These are phyloP conservation scores for Gigaspora rosea DNA, from an alignment of 192 early-diverging fungal genomes.

Conservation along the genomic window DNA sequence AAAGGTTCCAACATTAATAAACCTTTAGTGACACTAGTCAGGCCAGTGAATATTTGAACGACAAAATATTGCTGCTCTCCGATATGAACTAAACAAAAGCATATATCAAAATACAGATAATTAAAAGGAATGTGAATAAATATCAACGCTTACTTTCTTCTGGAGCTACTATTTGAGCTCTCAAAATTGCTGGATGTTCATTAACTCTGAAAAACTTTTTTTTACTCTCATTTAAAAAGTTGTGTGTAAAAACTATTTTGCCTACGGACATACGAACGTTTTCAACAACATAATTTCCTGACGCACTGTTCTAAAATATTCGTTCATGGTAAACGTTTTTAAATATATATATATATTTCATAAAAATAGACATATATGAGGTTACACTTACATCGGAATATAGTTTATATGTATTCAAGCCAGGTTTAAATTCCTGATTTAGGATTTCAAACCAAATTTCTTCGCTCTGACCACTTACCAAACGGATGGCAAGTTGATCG, in stretches of 20 bases:
- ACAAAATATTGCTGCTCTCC: constrained; percentile 44
- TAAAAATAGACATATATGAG: background rate
- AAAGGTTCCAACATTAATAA: constrained; percentile 38
- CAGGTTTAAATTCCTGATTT: constrained; percentile 50
- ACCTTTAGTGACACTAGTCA: constrained; percentile 27
- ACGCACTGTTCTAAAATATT: constrained; percentile 49
- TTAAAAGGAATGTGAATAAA: background rate
- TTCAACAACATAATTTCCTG: constrained; percentile 63
- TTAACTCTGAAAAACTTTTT: constrained; percentile 55
- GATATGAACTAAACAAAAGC: constrained; percentile 35
- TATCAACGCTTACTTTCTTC: constrained; percentile 35
- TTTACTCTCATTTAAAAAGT: constrained; percentile 50
- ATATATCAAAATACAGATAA: constrained; percentile 33
- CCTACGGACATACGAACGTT: constrained; percentile 56
- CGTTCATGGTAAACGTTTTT: background rate
- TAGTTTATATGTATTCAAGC: constrained; percentile 51
- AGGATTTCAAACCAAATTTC: constrained; percentile 52
- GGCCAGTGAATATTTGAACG: constrained; percentile 37
- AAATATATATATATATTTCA: background rate
- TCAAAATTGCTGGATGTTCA: constrained; percentile 43
- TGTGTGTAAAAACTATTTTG: constrained; percentile 59
- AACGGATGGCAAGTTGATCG: constrained; percentile 48
- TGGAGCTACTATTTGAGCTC: constrained; percentile 38
- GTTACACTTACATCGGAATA: constrained; percentile 49
- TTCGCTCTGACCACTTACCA: constrained; percentile 56